Conservation (phyloP, 2,329 filamentous ascomycete genomes). For the Alternaria gaisen region DNA sequence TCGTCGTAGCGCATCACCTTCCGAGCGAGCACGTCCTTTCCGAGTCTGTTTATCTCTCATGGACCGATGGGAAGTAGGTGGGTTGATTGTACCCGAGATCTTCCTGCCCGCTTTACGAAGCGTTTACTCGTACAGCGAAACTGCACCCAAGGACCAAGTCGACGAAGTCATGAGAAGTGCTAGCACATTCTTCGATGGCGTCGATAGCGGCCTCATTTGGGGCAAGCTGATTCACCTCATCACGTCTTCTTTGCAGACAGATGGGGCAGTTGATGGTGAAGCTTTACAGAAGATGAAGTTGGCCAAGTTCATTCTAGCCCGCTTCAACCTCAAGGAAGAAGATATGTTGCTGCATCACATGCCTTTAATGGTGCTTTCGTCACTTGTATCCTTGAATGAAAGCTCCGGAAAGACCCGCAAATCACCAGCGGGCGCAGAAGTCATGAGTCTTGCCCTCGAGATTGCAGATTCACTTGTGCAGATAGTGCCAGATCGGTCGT, state of each 20-base stretch:
- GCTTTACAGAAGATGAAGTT: constrained; percentile 71
- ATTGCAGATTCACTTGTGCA: constrained; percentile 51
- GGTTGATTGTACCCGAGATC: constrained; percentile 84
- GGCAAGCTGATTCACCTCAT: constrained; percentile 78
- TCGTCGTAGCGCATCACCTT: constrained; percentile 61
- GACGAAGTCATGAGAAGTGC: constrained; percentile 90
- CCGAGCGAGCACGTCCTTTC: constrained; percentile 83
- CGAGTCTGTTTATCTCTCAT: constrained; percentile 93
- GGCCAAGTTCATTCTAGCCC: constrained; percentile 80
- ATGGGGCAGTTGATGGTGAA: constrained; percentile 60
- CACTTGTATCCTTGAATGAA: constrained; percentile 60
- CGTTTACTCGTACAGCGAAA: constrained; percentile 75
- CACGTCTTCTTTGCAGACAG: constrained; percentile 56
- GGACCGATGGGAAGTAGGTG: constrained; percentile 98
- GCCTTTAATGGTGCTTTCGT: constrained; percentile 75
- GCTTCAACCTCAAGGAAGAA: constrained; percentile 95
- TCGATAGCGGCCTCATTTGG: constrained; percentile 94
- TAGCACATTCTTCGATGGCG: constrained; percentile 95
- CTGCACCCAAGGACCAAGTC: constrained; percentile 74
- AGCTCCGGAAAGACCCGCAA: constrained; percentile 31
- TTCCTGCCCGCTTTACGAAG: constrained; percentile 87
- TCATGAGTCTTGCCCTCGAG: constrained; percentile 43
- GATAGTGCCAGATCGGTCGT: constrained; percentile 48
- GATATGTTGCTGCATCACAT: constrained; percentile 92
- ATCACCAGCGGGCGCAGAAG: constrained; percentile 21